A percentile compares a stretch with the other conserved stretches of the same genome.
These are phyloP conservation scores for Metarhizium album DNA, from an alignment of 2,329 filamentous ascomycete genomes.

Conservation along the genomic window DNA sequence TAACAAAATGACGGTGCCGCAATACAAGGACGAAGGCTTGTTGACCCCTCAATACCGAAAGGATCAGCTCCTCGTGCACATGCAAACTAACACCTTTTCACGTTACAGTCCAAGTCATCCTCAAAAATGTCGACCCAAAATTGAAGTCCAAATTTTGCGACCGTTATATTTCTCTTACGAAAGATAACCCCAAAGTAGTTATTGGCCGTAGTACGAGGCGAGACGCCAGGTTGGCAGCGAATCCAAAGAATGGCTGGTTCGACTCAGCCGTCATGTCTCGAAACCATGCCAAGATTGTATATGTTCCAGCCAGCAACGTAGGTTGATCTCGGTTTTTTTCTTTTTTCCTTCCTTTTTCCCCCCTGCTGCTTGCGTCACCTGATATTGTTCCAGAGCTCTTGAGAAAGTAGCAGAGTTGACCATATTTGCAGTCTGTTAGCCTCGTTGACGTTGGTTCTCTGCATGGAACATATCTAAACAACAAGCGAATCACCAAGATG, in stretches of 20 bases:
- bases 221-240: slow-evolving; percentile 21
- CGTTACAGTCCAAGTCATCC: slow-evolving; percentile 19
- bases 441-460: slow-evolving; percentile 38
- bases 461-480: slow-evolving; percentile 41
- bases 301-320: slow-evolving; percentile 35
- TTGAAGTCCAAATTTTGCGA: slow-evolving; percentile 13
- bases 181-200: slow-evolving; percentile 16
- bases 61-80: background rate
- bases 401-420: slow-evolving; percentile 11
- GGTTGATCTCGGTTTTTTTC: slow-evolving; percentile 6
- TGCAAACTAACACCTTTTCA: background rate
- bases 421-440: slow-evolving; percentile 26
- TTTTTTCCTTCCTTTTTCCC: too few species aligned
- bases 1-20: slow-evolving; percentile 2
- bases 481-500: slow-evolving; percentile 12
- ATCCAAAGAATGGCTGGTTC: slow-evolving; percentile 51
- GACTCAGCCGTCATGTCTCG: slow-evolving; percentile 64
- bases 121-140: slow-evolving; percentile 15
- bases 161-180: slow-evolving; percentile 22
- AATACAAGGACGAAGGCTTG: slow-evolving; percentile 7
- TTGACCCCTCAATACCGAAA: background rate
- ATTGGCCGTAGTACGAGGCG: slow-evolving; percentile 37
- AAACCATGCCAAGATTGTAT: slow-evolving; percentile 46
- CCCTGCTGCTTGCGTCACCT: background rate
- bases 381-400: background rate